Evolutionary conservation across 1,284 basidiomycete species (phyloP), one percentile per base, ranked within the genome.

Genomic region (Uromyces viciae-fabae): DNA sequence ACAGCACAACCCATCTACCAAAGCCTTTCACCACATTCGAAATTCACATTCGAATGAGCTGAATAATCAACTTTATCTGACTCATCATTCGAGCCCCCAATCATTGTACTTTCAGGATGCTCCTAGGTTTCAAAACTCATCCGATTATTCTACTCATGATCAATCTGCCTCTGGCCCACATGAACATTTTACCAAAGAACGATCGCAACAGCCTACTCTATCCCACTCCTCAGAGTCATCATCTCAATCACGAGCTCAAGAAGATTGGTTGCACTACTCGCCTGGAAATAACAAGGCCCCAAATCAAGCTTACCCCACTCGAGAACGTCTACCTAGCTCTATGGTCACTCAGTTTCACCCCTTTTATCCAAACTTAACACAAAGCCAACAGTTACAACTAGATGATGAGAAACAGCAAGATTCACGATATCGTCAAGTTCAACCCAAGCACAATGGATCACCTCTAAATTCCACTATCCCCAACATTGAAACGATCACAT

Each of bases 371-470:
- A 66, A 33, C n/a, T 38, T 54, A 4, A 38, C 36, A 36, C 66
- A 31, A 33, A 68, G 76, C 40, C 76, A 79, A 4, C 76, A 58
- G n/a, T 33, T 71, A 17, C 66, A 56, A 49, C 19, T 68, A 28
- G 33, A 69, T 60, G 40, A 71, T 54, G 58, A 79, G 54, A 3
- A 71, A 52, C 76, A 69, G 38, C 76, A 78, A 19, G 49, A 43
- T 31, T 52, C 31, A 33, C 15, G 15, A 36, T n/a, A n/a, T 40
- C 62, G 36, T 15, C 75, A 78, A 22, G 19, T 14, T 54, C 49
- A 69, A 71, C 3, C 28, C 69, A 43, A n/a, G 17, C 76, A 71
- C 25, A 56, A 28, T 5, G n/a, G 52, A 52, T 19, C 49, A 22
- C 64, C 52, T 9, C 69, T n/a, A 3, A 33, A 72, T 15, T 54